These are phyloP conservation scores for Pythium coloratum DNA, from an alignment of 352 stramenopile species.

Conservation along the genomic window DNA sequence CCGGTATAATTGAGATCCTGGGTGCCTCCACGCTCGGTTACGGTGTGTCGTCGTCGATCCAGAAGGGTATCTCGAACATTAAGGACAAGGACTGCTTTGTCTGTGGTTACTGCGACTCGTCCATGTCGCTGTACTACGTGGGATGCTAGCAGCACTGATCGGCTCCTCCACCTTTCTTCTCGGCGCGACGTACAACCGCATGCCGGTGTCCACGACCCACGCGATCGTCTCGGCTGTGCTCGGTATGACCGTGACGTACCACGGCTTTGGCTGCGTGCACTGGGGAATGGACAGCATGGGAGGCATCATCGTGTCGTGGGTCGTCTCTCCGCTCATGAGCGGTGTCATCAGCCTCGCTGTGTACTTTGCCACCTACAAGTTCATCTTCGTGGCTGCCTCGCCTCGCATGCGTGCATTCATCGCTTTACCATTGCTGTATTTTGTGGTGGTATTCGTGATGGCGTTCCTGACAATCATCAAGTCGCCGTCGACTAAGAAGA, in stretches of 20 bases:
- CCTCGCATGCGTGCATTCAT: conserved; percentile 35
- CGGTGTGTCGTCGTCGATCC: conserved; percentile 74
- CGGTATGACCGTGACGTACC: conserved; percentile 55
- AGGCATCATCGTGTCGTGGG: conserved; percentile 72
- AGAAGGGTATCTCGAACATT: conserved; percentile 40
- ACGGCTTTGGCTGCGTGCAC: conserved; percentile 44
- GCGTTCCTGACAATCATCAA: conserved; percentile 53
- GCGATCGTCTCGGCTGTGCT: conserved; percentile 65
- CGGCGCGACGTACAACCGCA: conserved; percentile 45
- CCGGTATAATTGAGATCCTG: conserved; percentile 73
- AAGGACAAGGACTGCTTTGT: conserved; percentile 29
- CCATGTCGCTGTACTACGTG: conserved; percentile 58
- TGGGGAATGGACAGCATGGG: conserved; percentile 42
- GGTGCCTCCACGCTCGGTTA: conserved; percentile 82
- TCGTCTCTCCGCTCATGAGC: conserved; percentile 56
- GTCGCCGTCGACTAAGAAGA: conserved; percentile 12
- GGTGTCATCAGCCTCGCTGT: conserved; percentile 50
- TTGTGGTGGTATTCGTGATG: conserved; percentile 47
- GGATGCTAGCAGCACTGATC: conserved; percentile 69
- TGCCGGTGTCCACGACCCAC: conserved; percentile 82
- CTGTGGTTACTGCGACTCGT: conserved; percentile 43
- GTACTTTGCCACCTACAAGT: conserved; percentile 48
- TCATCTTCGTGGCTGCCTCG: conserved; percentile 47
- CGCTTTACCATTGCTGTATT: conserved; percentile 50
- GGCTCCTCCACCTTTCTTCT: conserved; percentile 51